Evolutionary conservation across 202 grass and related monocot genomes (phyloP).

Genomic region (Saccharum hybrid): DNA sequence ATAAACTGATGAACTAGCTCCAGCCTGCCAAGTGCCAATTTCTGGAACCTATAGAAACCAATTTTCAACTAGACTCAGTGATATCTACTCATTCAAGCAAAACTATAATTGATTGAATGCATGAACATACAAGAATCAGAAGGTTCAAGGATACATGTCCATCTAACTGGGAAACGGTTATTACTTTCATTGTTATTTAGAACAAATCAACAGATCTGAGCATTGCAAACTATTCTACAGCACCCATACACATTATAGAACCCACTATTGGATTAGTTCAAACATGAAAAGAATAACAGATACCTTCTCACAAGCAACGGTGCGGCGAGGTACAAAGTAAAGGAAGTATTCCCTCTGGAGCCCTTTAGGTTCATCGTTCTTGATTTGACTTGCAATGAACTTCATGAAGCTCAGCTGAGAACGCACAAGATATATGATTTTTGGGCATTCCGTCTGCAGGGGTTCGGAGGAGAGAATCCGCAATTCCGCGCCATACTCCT

Average conservation of each 20-base stretch:
- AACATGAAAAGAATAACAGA: constrained; percentile 26
- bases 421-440: constrained; percentile 75
- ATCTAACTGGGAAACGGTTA: neutral
- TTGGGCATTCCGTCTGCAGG: constrained; percentile 76
- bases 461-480: constrained; percentile 72
- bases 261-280: neutral
- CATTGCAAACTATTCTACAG: constrained; percentile 6
- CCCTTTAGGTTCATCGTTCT: constrained; percentile 75
- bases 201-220: neutral
- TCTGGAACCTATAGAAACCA: neutral
- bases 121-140: neutral
- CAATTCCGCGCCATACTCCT: constrained; percentile 83
- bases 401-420: constrained; percentile 84
- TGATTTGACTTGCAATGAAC: constrained; percentile 67
- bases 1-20: constrained; percentile 9
- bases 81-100: constrained; percentile 2
- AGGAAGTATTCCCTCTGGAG: constrained; percentile 88
- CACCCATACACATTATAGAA: constrained; percentile 15
- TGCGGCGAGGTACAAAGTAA: constrained; percentile 80
- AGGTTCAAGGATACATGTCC: neutral
- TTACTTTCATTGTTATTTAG: neutral
- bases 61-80: constrained; percentile 16
- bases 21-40: constrained; percentile 13
- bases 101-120: constrained; percentile 1
- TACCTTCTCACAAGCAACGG: constrained; percentile 95